Percentiles rank a stretch among this genome's conserved stretches.
Evolutionary conservation across 2,329 filamentous ascomycete genomes (phyloP).

Genomic region (Aspergillus hiratsukae): DNA sequence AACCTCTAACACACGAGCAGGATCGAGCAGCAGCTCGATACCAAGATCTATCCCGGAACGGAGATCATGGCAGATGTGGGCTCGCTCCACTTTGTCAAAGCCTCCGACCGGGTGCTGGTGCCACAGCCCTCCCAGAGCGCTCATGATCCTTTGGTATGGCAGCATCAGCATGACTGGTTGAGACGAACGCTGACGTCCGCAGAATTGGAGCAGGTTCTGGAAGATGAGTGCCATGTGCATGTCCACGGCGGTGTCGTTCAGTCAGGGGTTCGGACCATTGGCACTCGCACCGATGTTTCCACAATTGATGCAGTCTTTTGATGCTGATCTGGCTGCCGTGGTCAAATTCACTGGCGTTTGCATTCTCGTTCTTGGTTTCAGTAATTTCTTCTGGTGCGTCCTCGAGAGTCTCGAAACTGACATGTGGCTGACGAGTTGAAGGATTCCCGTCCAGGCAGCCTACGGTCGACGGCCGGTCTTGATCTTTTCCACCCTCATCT

Average conservation of each 20-base stretch:
- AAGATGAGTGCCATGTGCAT: constrained; percentile 48
- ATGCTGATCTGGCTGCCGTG: constrained; percentile 50
- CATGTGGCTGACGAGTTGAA: constrained; percentile 16
- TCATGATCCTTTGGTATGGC: constrained; percentile 42
- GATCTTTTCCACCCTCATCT: constrained; percentile 50
- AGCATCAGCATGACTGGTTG: neutral
- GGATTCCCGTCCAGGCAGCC: constrained; percentile 53
- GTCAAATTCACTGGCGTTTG: constrained; percentile 55
- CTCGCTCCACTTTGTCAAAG: constrained; percentile 60
- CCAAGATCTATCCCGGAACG: constrained; percentile 54
- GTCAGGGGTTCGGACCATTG: constrained; percentile 52
- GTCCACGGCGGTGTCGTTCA: constrained; percentile 46
- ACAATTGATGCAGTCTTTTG: constrained; percentile 52
- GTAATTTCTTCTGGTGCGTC: constrained; percentile 55
- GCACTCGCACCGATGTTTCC: constrained; percentile 58
- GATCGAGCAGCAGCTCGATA: constrained; percentile 50
- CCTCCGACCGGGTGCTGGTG: constrained; percentile 45
- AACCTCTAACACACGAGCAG: constrained; percentile 38
- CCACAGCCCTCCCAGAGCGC: constrained; percentile 48
- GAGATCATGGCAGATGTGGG: constrained; percentile 60
- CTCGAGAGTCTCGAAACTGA: neutral
- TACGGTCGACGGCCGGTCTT: constrained; percentile 54
- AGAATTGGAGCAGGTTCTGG: constrained; percentile 48
- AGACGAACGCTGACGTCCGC: neutral
- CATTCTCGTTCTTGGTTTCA: constrained; percentile 56